Base-by-base conservation (phyloP, 345 rosid species). In the Lepidium africanum region DNA sequence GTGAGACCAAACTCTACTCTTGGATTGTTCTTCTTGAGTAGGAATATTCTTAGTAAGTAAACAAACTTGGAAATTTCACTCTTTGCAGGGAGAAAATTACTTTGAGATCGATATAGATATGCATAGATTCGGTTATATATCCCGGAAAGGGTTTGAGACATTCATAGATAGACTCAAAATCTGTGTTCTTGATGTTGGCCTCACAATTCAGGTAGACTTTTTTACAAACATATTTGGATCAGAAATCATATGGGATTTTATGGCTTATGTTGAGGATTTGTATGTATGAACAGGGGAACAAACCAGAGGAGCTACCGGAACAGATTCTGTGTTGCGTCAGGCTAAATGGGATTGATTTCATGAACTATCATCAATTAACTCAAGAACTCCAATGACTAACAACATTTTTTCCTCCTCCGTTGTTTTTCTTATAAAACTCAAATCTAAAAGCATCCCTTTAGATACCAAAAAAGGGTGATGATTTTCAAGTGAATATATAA, bases 41-140 rank as follows among this genome's bases (percentile, higher is more conserved):
- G 6, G 23, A 46, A 7, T 9, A 39, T 21, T 36, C 48, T 15
- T 63, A 6, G 40, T 21, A 10, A 49, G 45, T 69, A 50, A 42
- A 76, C 23, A 16, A 59, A 40, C 32, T 16, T 50, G 16, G 6
- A 14, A 13, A 23, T 2, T 17, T 2, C 16, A 72, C 52, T 72
- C 65, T 71, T 69, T 43, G 63, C 82, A 94, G 99, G 99, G 95
- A 30, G 97, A 83, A 42, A 86, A 89, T 66, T 90, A 88, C 86
- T 79, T 94, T 0, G 97, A 91, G 84, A 84, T 94, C 1, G 97
- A 94, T 77, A 79, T 94, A 30, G 99, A 94, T 80, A 89, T 94
- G 91, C 99, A 94, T 69, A 87, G 97, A 79, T 94, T 91, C 74
- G 79, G 96, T 81, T 94, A 86, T 77, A 85, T 94, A 43, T 85